phyloP scores from a whole-genome alignment of 495 filamentous ascomycete species.

The Massariosphaeria phaeospora region DNA sequence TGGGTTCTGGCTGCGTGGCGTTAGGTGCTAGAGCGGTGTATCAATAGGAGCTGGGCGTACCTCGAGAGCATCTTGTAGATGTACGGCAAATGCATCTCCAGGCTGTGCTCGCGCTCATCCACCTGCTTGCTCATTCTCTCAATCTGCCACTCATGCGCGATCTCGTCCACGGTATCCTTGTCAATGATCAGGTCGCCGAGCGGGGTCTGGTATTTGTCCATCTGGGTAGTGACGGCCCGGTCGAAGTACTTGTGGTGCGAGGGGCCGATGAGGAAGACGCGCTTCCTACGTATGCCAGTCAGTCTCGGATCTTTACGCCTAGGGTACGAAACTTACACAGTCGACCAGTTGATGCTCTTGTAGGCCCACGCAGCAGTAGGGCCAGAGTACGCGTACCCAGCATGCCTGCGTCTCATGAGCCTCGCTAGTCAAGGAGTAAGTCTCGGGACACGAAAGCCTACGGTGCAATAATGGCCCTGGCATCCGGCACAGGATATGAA shows the following conservation, averaged over 20 bases:
- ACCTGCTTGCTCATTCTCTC: constrained; percentile 62
- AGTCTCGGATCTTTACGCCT: neutral
- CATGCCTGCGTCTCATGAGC: constrained; percentile 61
- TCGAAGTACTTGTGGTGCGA: constrained; percentile 83
- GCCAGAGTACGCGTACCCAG: constrained; percentile 93
- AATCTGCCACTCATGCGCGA: constrained; percentile 62
- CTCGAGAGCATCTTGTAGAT: constrained; percentile 75
- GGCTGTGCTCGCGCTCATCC: constrained; percentile 87
- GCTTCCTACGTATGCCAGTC: constrained; percentile 53
- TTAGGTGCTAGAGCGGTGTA: neutral
- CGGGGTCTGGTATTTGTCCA: constrained; percentile 75
- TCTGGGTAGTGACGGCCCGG: constrained; percentile 70
- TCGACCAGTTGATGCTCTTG: constrained; percentile 77
- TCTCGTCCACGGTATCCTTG: constrained; percentile 55
- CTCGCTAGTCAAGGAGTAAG: neutral
- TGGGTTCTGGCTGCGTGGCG: neutral
- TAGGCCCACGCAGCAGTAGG: constrained; percentile 94
- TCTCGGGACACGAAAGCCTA: constrained; percentile 47
- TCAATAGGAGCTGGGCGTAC: constrained; percentile 39
- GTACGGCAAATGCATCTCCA: constrained; percentile 96
- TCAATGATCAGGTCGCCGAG: constrained; percentile 78
- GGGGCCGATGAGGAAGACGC: constrained; percentile 89
- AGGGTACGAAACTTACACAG: constrained; percentile 51
- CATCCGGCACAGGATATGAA: constrained; percentile 65
- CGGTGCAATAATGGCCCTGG: constrained; percentile 92